Percentiles rank a stretch among this genome's conserved stretches.
phyloP scores from a whole-genome alignment of 2,329 filamentous ascomycete species.

The Ophidiomyces ophidiicola region DNA sequence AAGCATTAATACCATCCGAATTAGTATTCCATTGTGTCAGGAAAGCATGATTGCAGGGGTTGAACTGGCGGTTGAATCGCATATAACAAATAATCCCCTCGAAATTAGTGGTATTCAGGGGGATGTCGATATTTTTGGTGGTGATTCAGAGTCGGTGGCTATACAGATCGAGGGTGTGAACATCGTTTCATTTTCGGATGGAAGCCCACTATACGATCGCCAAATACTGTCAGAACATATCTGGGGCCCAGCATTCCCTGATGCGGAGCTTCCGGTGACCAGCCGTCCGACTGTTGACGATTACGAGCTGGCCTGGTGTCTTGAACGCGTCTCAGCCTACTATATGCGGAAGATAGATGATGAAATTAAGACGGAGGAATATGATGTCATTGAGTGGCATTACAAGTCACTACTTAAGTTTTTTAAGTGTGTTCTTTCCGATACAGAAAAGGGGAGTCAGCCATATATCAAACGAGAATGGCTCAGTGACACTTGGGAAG shows the following conservation, averaged over 20 bases:
- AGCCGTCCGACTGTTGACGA: neutral
- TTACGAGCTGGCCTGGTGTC: neutral
- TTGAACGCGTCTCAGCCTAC: constrained; percentile 9
- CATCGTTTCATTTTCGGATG: constrained; percentile 1
- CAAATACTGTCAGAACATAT: neutral
- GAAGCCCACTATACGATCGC: neutral
- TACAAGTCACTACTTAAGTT: constrained; percentile 1
- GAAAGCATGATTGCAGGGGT: constrained; percentile 20
- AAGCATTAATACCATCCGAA: constrained; percentile 10
- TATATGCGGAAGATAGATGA: constrained; percentile 6
- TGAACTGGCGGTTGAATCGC: neutral
- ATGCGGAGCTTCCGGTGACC: neutral
- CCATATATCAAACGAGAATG: constrained; percentile 10
- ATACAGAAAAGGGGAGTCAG: constrained; percentile 4
- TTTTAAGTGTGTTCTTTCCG: neutral
- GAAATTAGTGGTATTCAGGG: neutral
- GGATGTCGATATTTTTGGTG: constrained; percentile 1
- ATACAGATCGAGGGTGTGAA: constrained; percentile 7
- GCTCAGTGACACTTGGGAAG: constrained; percentile 13
- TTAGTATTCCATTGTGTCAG: constrained; percentile 24
- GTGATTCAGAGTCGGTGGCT: neutral
- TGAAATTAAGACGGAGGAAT: neutral
- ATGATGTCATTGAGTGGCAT: neutral
- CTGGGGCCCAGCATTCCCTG: neutral
- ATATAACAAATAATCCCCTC: constrained; percentile 1